Conservation (phyloP, 75 land plant genomes). For the Sequoiadendron giganteum region DNA sequence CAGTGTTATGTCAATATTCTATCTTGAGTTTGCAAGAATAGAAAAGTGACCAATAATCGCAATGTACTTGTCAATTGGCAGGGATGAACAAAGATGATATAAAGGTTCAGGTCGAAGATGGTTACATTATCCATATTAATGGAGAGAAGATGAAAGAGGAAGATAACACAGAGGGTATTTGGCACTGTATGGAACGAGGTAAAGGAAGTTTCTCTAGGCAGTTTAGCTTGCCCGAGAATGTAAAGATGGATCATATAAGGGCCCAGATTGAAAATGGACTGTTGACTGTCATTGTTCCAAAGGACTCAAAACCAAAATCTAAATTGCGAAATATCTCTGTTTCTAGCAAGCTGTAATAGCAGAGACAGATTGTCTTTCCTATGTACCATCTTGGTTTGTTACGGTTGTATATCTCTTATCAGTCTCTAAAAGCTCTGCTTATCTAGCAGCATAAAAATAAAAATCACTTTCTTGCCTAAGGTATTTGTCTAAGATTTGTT, state of each 20-base stretch:
- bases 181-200: slow-evolving; percentile 41
- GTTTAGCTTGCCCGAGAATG: slow-evolving; percentile 50
- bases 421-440: not conserved
- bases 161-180: slow-evolving; percentile 15
- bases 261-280: slow-evolving; percentile 54
- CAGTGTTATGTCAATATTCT: not conserved
- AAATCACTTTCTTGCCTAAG: not conserved
- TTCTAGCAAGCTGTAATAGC: slow-evolving; percentile 37
- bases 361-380: not conserved
- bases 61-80: not conserved
- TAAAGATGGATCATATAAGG: slow-evolving; percentile 52
- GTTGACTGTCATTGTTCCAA: slow-evolving; percentile 54
- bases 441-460: not conserved
- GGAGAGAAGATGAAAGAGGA: slow-evolving; percentile 31
- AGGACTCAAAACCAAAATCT: slow-evolving; percentile 37
- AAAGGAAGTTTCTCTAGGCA: slow-evolving; percentile 32
- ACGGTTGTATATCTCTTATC: not conserved
- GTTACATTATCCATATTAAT: slow-evolving; percentile 32
- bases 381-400: not conserved
- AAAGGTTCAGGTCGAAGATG: slow-evolving; percentile 55
- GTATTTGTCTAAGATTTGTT: too few species aligned
- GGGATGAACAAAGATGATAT: slow-evolving; percentile 51
- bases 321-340: slow-evolving; percentile 27
- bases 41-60: not conserved
- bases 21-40: not conserved